These are phyloP conservation scores for Rhododendron henanense DNA, from an alignment of 148 eudicot species.

Conservation along the genomic window DNA sequence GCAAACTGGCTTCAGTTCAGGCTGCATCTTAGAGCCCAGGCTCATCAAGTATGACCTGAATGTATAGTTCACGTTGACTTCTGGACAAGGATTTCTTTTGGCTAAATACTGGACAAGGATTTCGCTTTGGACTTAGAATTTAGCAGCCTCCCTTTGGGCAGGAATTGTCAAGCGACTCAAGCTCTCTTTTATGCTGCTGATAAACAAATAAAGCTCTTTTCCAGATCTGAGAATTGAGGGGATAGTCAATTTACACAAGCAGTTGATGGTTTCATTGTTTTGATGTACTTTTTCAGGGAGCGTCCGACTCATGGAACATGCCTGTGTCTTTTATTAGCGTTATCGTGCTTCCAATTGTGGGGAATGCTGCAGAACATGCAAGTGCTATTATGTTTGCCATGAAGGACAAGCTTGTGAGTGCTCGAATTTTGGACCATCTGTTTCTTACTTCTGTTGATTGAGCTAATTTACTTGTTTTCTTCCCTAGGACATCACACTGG, in stretches of 20 bases:
- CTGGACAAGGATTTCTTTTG: background rate
- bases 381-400: slow-evolving; percentile 94
- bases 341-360: slow-evolving; percentile 88
- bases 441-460: slow-evolving; percentile 2
- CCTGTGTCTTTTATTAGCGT: slow-evolving; percentile 85
- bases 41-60: background rate
- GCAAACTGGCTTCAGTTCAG: background rate
- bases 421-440: background rate
- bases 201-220: background rate
- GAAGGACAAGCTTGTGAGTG: slow-evolving; percentile 89
- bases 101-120: background rate
- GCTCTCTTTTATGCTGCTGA: background rate
- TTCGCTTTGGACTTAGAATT: slow-evolving; percentile 3
- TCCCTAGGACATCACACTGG: slow-evolving; percentile 75
- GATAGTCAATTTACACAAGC: background rate
- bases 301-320: slow-evolving; percentile 77
- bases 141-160: background rate
- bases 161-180: background rate
- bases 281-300: slow-evolving; percentile 52
- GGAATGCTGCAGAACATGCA: slow-evolving; percentile 96
- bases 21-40: background rate
- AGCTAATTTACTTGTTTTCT: slow-evolving; percentile 4
- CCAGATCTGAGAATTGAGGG: background rate
- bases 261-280: slow-evolving; percentile 6
- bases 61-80: background rate